phyloP scores from a whole-genome alignment of 2,329 filamentous ascomycete genomes.

The Cytospora paraplurivora region DNA sequence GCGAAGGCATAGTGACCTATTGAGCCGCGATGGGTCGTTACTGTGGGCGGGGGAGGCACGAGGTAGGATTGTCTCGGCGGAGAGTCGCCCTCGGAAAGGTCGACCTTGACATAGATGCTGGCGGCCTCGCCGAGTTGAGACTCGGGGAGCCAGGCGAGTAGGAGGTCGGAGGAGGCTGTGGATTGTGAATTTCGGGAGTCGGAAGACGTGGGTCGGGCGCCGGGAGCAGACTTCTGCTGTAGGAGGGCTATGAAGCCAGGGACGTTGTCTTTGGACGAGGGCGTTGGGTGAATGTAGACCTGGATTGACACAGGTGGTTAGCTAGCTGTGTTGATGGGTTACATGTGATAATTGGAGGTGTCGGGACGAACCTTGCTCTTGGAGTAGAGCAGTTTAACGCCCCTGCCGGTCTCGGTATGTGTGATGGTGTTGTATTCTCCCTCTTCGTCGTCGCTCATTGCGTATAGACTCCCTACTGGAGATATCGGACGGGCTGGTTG shows the following conservation, averaged over 20 bases:
- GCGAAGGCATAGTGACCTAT: slow-evolving; percentile 87
- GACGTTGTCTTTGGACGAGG: slow-evolving; percentile 94
- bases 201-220: slow-evolving; percentile 46
- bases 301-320: slow-evolving; percentile 40
- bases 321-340: neutral
- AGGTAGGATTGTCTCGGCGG: slow-evolving; percentile 86
- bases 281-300: slow-evolving; percentile 95
- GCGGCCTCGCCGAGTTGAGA: slow-evolving; percentile 82
- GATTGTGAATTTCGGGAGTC: slow-evolving; percentile 43
- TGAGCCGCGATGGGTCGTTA: slow-evolving; percentile 71
- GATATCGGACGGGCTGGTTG: slow-evolving; percentile 55
- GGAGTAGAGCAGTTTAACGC: slow-evolving; percentile 90
- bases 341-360: neutral
- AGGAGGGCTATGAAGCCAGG: slow-evolving; percentile 89
- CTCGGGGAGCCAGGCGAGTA: slow-evolving; percentile 94
- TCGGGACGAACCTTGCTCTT: slow-evolving; percentile 81
- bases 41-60: slow-evolving; percentile 86
- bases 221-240: slow-evolving; percentile 72
- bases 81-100: slow-evolving; percentile 77
- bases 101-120: slow-evolving; percentile 92
- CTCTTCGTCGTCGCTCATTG: slow-evolving; percentile 94
- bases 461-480: slow-evolving; percentile 87
- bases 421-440: slow-evolving; percentile 93
- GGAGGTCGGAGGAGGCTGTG: slow-evolving; percentile 68
- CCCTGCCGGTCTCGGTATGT: slow-evolving; percentile 72